Evolutionary conservation across 768 basidiomycete species (phyloP), one percentile per base, ranked within the genome.

Genomic region (Tylopilus felleus): DNA sequence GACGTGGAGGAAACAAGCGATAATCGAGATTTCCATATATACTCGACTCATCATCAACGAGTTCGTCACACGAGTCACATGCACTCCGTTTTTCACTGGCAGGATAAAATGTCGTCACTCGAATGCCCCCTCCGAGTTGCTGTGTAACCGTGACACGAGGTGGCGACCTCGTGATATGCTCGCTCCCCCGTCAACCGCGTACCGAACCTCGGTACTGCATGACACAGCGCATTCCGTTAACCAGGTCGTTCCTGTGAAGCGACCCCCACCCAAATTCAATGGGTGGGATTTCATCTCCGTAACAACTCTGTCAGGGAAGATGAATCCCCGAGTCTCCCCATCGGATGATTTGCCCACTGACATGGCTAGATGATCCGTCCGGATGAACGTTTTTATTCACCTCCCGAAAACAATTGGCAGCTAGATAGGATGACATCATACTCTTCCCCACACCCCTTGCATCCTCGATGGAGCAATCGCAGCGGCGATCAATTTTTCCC

Each of bases 11-110:
- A 28, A 52, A 49, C 43, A 28, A n/a, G 57, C 51, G 68, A 69
- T 69, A 69, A 69, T 69, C 68, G 65, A 63, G 60, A 69, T 71
- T 65, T 46, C 69, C 68, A 70, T 69, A 70, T 68, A 68, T 69
- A 69, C 56, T 59, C 55, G 40, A 39, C n/a, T n/a, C n/a, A n/a
- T n/a, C 38, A 47, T 33, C 41, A 42, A 41, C 8, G 29, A n/a
- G n/a, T n/a, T n/a, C 21, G 23, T 19, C 21, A 31, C 31, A 23
- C 28, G 2, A 4, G 49, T 51, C 50, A 51, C 50, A 27, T 21
- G 50, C n/a, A n/a, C n/a, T n/a, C n/a, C n/a, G n/a, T n/a, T n/a
- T n/a, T n/a, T 51, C 41, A 44, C 42, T 6, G 9, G 25, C 25
- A n/a, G 6, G 5, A 10, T n/a, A 12, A 12, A 21, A 9, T 16